A percentile compares a stretch with the other conserved stretches of the same genome.
Conservation (phyloP, 208 protist species). For the Trypanosoma boissoni region DNA sequence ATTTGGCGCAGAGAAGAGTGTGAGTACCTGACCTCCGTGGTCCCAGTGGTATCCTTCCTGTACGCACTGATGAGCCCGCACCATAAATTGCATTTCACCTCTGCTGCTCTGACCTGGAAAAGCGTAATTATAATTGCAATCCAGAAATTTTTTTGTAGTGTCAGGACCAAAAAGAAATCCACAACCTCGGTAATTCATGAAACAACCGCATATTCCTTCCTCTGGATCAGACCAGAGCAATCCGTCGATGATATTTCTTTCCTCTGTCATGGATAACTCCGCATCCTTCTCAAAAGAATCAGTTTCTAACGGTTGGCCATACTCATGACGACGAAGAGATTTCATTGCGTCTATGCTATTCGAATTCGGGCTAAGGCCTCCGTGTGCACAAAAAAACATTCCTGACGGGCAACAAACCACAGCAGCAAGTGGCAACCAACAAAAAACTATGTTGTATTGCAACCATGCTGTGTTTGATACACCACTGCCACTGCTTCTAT, state of each 20-base stretch:
- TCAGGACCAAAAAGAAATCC: conserved; percentile 78
- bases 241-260: conserved; percentile 97
- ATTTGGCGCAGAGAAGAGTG: conserved; percentile 85
- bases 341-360: conserved; percentile 42
- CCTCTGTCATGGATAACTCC: conserved; percentile 25
- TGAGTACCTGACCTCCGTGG: conserved; percentile 52
- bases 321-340: conserved; percentile 57
- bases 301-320: conserved; percentile 28
- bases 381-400: conserved; percentile 83
- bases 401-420: conserved; percentile 68
- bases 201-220: conserved; percentile 58
- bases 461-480: conserved; percentile 46
- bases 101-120: conserved; percentile 78
- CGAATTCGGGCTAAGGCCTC: conserved; percentile 70
- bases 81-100: conserved; percentile 95
- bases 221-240: conserved; percentile 99
- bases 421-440: conserved; percentile 80
- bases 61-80: conserved; percentile 92
- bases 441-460: conserved; percentile 78
- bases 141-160: conserved; percentile 64
- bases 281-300: background rate
- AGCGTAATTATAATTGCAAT: conserved; percentile 50
- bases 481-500: conserved; percentile 1
- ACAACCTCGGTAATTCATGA: conserved; percentile 56
- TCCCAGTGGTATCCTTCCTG: conserved; percentile 80